phyloP scores from a whole-genome alignment of 2,329 filamentous ascomycete species.

The Fusarium praegraminearum region DNA sequence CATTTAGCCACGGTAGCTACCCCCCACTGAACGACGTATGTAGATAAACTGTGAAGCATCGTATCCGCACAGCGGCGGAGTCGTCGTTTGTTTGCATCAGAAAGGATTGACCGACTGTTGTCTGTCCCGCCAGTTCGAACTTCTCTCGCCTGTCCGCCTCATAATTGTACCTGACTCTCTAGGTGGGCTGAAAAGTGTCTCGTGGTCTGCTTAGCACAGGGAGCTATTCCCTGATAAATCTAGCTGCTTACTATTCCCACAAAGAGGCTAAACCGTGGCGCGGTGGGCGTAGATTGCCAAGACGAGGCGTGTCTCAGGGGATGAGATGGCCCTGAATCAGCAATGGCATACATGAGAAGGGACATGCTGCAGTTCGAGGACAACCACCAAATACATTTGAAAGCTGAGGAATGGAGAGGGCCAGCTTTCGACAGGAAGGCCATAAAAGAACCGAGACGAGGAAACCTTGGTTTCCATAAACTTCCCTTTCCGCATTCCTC shows the following conservation, averaged over 20 bases:
- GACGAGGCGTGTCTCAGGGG: constrained; percentile 47
- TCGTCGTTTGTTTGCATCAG: constrained; percentile 9
- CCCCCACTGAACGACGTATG: constrained; percentile 22
- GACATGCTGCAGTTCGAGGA: constrained; percentile 10
- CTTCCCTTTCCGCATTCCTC: constrained; percentile 35
- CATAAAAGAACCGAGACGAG: constrained; percentile 20
- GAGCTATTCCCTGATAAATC: constrained; percentile 31
- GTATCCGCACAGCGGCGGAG: constrained; percentile 10
- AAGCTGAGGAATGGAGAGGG: constrained; percentile 45
- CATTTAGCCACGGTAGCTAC: constrained; percentile 10
- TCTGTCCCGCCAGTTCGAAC: constrained; percentile 21
- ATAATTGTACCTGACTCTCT: constrained; percentile 5
- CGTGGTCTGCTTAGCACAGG: constrained; percentile 35
- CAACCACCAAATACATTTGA: constrained; percentile 5
- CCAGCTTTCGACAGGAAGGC: constrained; percentile 14
- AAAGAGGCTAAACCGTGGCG: constrained; percentile 34
- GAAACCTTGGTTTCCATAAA: constrained; percentile 5
- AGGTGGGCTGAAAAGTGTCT: constrained; percentile 36
- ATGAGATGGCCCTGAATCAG: constrained; percentile 39
- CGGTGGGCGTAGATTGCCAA: constrained; percentile 39
- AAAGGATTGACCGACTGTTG: constrained; percentile 8
- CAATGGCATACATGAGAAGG: constrained; percentile 7
- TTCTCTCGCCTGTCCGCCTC: constrained; percentile 36
- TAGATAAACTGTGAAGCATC: constrained; percentile 15
- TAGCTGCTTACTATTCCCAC: constrained; percentile 26